Percentiles rank a stretch among this genome's conserved stretches.
Conservation (phyloP, 2,329 filamentous ascomycete species). For the Botrytis tulipae region DNA sequence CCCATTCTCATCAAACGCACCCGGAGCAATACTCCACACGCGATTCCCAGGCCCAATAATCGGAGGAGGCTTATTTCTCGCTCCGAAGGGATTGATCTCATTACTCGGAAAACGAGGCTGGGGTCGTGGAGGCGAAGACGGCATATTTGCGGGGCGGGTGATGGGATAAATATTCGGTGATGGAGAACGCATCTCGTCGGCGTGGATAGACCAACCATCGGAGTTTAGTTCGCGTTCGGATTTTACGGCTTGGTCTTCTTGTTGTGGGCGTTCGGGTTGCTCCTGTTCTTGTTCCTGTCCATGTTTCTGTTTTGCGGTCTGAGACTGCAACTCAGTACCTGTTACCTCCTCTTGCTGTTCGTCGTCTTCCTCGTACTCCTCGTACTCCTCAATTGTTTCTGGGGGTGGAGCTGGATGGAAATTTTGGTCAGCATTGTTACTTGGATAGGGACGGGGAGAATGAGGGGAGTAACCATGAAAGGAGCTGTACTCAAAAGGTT, state of each 20-base stretch:
- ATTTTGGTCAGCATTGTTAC: background rate
- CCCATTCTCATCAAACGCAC: background rate
- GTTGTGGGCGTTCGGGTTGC: background rate
- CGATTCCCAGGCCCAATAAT: background rate
- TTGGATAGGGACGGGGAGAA: background rate
- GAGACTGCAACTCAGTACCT: background rate
- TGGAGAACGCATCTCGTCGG: background rate
- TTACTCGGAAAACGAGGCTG: background rate
- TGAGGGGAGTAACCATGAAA: background rate
- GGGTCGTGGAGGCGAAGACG: background rate
- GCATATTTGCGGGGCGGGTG: background rate
- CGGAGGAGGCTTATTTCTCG: background rate
- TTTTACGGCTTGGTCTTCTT: background rate
- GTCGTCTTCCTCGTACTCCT: background rate
- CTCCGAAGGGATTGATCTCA: background rate
- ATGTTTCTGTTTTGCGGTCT: background rate
- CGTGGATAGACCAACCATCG: background rate
- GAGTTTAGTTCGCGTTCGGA: background rate
- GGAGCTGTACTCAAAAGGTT: constrained; percentile 1
- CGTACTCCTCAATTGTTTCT: background rate
- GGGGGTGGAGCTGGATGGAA: background rate
- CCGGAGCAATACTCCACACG: background rate
- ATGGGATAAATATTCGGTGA: background rate
- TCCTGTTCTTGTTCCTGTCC: background rate
- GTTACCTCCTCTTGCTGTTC: constrained; percentile 7